A percentile compares a stretch with the other conserved stretches of the same genome.
These are phyloP conservation scores for Ganoderma sp. DNA, from an alignment of 1,284 basidiomycete genomes.

Conservation along the genomic window DNA sequence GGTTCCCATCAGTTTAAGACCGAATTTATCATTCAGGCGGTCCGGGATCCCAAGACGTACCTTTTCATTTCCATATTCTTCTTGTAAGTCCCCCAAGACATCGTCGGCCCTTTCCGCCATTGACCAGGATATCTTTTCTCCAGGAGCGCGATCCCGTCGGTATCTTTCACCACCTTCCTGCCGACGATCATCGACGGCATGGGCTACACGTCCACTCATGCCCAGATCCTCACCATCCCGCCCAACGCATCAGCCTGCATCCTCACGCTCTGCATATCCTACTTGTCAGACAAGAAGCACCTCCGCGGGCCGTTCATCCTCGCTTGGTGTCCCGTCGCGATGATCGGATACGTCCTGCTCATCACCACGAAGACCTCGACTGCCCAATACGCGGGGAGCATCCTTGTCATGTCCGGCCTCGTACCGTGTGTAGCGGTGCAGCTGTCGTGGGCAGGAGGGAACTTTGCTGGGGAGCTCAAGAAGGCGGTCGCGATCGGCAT, in stretches of 20 bases:
- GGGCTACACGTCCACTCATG: conserved; percentile 35
- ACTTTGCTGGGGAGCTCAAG: conserved; percentile 72
- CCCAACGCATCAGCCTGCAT: conserved; percentile 28
- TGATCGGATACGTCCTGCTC: conserved; percentile 68
- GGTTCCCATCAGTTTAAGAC: conserved; percentile 32
- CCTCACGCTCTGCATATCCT: conserved; percentile 20
- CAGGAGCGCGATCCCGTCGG: conserved; percentile 25
- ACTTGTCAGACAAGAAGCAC: conserved; percentile 18
- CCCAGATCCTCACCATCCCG: conserved; percentile 37
- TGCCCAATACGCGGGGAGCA: conserved; percentile 64
- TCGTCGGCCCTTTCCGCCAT: conserved; percentile 29
- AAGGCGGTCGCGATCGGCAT: conserved; percentile 67
- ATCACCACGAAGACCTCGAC: conserved; percentile 54
- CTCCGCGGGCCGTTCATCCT: conserved; percentile 64
- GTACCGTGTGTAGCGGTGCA: conserved; percentile 67
- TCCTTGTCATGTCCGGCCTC: conserved; percentile 62
- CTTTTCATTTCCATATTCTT: conserved; percentile 41
- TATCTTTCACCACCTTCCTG: conserved; percentile 30
- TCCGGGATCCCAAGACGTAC: conserved; percentile 46
- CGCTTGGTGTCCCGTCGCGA: conserved; percentile 53
- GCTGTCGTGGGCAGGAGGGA: conserved; percentile 69
- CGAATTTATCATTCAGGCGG: conserved; percentile 34
- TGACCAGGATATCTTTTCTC: conserved; percentile 51
- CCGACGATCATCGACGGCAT: conserved; percentile 42
- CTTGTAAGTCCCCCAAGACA: conserved; percentile 40